Evolutionary conservation across 768 basidiomycete genomes (phyloP).

Genomic region (Pulveroboletus ravenelii): DNA sequence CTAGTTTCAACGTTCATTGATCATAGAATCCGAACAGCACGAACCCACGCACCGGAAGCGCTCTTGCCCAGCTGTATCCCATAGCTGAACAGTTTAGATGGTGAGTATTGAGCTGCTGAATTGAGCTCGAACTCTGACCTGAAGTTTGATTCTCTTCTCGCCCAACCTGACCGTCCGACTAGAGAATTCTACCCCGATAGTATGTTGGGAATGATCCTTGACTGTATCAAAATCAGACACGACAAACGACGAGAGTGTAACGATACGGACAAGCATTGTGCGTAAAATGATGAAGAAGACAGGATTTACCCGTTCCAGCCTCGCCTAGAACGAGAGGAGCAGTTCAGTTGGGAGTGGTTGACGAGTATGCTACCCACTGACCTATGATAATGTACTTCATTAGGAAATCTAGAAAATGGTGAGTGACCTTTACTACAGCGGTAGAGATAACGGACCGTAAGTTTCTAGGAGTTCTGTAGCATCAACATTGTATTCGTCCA

Average conservation of each 20-base stretch:
- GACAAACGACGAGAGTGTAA: background rate
- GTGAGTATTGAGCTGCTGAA: constrained; percentile 8
- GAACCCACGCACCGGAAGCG: constrained; percentile 64
- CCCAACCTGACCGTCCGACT: constrained; percentile 90
- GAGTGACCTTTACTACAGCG: constrained; percentile 9
- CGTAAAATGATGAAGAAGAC: constrained; percentile 92
- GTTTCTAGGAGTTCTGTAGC: constrained; percentile 92
- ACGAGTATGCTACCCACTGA: constrained; percentile 29
- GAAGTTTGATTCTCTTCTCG: constrained; percentile 92
- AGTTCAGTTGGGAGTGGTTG: constrained; percentile 6
- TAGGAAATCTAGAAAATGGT: constrained; percentile 73
- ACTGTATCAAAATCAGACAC: constrained; percentile 44
- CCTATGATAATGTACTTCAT: constrained; percentile 99
- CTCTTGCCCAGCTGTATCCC: constrained; percentile 98
- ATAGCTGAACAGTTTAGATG: constrained; percentile 51
- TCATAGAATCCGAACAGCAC: constrained; percentile 4
- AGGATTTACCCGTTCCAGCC: constrained; percentile 96
- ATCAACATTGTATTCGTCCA: constrained; percentile 68
- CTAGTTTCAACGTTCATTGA: constrained; percentile 35
- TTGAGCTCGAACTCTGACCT: constrained; percentile 49
- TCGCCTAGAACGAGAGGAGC: constrained; percentile 55
- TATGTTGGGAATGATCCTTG: constrained; percentile 95
- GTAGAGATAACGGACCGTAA: constrained; percentile 57
- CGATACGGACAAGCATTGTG: constrained; percentile 84
- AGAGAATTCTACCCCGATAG: constrained; percentile 97